phyloP scores from a whole-genome alignment of 1,284 basidiomycete species.

The Neotropicomus parvogracilis region DNA sequence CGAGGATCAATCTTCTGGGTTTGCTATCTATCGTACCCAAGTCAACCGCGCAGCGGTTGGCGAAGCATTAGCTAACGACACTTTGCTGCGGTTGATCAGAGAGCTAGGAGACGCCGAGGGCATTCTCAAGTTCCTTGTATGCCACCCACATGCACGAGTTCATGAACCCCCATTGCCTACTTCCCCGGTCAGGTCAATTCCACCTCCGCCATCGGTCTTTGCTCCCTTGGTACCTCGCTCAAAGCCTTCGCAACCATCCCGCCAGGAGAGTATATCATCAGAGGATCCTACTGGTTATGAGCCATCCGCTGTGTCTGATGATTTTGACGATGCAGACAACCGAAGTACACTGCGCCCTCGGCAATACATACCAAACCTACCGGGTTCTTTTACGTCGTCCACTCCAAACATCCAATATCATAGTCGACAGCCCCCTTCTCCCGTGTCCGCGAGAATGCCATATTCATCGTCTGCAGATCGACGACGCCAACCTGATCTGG shows the following conservation, averaged over 20 bases:
- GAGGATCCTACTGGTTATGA: constrained; percentile 68
- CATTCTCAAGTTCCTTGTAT: constrained; percentile 78
- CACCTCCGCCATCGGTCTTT: constrained; percentile 45
- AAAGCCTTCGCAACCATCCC: constrained; percentile 51
- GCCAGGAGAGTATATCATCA: constrained; percentile 67
- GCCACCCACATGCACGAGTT: constrained; percentile 56
- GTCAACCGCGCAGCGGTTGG: constrained; percentile 74
- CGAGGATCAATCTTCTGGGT: constrained; percentile 66
- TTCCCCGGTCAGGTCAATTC: constrained; percentile 47
- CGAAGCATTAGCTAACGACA: constrained; percentile 64
- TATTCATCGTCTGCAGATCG: constrained; percentile 28
- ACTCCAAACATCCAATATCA: constrained; percentile 27
- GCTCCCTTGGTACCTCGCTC: constrained; percentile 46
- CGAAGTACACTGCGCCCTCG: constrained; percentile 43
- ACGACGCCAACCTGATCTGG: constrained; percentile 26
- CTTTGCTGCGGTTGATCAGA: constrained; percentile 68
- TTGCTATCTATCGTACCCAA: constrained; percentile 83
- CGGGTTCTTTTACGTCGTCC: constrained; percentile 29
- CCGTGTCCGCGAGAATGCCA: constrained; percentile 29
- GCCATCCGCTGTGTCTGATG: constrained; percentile 54
- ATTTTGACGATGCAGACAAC: constrained; percentile 54
- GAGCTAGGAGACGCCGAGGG: constrained; percentile 71
- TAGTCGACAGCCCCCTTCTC: constrained; percentile 30
- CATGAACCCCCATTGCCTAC: constrained; percentile 46
- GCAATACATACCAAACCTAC: constrained; percentile 34